Base-by-base conservation (phyloP, 2,329 filamentous ascomycete genomes). In the Arthrinium puccinioides region DNA sequence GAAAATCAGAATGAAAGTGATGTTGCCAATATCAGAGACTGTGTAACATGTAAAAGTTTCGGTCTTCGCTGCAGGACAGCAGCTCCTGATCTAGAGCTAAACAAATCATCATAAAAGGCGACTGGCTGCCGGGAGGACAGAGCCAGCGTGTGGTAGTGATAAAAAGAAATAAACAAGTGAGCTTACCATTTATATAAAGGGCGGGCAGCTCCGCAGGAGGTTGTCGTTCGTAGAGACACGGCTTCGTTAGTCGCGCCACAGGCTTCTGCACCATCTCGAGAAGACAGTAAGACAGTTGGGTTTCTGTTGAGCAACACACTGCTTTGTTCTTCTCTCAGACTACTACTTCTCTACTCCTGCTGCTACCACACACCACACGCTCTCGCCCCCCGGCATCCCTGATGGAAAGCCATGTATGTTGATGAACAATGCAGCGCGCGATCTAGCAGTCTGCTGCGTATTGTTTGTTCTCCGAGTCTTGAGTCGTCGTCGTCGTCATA, bases 31-130 rank as follows among this genome's bases (percentile, higher is more conserved):
- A 11, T 36, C 40, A 42, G 40, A 42, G 37, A 42, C 40, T 42
- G 40, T 42, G 40, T 42, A 42, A 39, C 40, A 42, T 42, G 37
- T 23, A 33, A 28, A 36, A 36, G 37, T 42, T 38, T 42, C 40
- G 40, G 24, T 42, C 37, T 33, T 42, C 19, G 37, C 31, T 39
- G 30, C 24, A 30, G 18, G 23, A 27, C 20, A 21, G 24, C 30
- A 33, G 37, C 37, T 42, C 33, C 40, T 37, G 40, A 38, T 42
- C 40, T 42, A 42, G 40, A 42, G 40, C 40, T 42, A 42, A 42
- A 27, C 21, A 26, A 26, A 33, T 42, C 40, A 42, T 42, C 40
- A 42, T 37, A 16, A 27, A 28, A 26, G 36, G 32, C 20, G 23
- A 20, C 9, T 31, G 15, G 18, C 20, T 37, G 23, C 3, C 20